Percentiles rank a stretch among this genome's conserved stretches.
Conservation (phyloP, 2,329 filamentous ascomycete genomes). For the Teratosphaeria epicoccoides region DNA sequence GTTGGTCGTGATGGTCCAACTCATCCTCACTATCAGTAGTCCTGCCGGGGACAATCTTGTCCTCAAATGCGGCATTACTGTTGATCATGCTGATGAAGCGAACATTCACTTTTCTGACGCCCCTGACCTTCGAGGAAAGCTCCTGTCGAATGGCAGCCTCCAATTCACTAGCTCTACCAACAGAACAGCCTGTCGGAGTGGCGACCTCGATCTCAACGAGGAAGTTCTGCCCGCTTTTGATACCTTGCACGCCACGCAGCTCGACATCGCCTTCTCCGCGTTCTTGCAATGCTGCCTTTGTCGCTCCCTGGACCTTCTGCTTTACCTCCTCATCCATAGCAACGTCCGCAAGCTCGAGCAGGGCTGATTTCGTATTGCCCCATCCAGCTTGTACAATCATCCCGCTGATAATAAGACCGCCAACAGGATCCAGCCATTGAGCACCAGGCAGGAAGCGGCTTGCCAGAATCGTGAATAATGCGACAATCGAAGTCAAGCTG, state of each 20-base stretch:
- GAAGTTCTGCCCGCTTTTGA: conserved; percentile 96
- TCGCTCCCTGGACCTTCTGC: conserved; percentile 56
- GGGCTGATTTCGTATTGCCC: conserved; percentile 69
- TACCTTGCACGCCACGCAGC: conserved; percentile 68
- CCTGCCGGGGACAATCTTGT: conserved; percentile 48
- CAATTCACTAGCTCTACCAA: conserved; percentile 57
- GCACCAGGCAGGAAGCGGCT: conserved; percentile 79
- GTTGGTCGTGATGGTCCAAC: conserved; percentile 14
- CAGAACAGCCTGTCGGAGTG: conserved; percentile 65
- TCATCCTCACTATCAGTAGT: conserved; percentile 13
- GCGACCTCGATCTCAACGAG: conserved; percentile 80
- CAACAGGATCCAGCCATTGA: conserved; percentile 87
- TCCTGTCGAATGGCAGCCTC: conserved; percentile 64
- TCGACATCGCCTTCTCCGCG: conserved; percentile 38
- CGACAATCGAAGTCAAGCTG: conserved; percentile 88
- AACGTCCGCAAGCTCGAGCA: conserved; percentile 85
- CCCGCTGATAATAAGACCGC: conserved; percentile 80
- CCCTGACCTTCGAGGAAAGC: conserved; percentile 67
- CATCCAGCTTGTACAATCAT: conserved; percentile 88
- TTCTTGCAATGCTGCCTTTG: conserved; percentile 45
- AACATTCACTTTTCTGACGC: conserved; percentile 72
- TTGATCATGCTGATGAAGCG: conserved; percentile 59
- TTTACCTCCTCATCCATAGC: conserved; percentile 79
- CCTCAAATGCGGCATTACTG: conserved; percentile 44
- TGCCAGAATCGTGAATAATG: conserved; percentile 76